Evolutionary conservation across 1,139 yeast genomes (phyloP), one percentile per base, ranked within the genome.

Genomic region (Suhomyces panamericanus): DNA sequence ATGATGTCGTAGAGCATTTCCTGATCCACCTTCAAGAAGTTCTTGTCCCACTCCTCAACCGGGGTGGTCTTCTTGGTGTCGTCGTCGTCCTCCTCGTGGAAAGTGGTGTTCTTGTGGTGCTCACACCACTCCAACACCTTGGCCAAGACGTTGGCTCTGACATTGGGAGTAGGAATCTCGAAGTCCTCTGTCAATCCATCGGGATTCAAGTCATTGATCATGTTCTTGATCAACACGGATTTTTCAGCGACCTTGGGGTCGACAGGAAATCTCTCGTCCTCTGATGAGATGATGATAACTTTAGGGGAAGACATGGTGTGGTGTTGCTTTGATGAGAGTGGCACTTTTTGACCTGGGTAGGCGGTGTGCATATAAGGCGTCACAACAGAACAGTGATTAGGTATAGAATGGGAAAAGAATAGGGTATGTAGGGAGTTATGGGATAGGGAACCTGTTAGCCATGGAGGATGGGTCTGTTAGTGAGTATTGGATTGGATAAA

Each of bases 1-100:
- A 95, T 90, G 66, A 95, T 93, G 64, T 93, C 99, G 62, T 93
- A 95, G 53, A 95, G 80, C 97, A 95, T 90, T 63, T 95, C 99
- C 67, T 95, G 99, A 67, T 95, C 99, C 35, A 95, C 98, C 57
- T 89, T 88, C 62, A 95, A 79, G 66, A 93, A 95, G 64, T 87
- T 89, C 66, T 88, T 88, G 69, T 95, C 99, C 99, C 99, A 95
- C 49, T 91, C 95, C 53, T 87, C 93, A 46, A 93, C 85, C 1
- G 93, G 93, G 4, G 89, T 88, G 6, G 88, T 78, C 41, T 62
- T 57, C 59, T 88, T 87, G 22, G 90, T 81, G 60, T 85, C 93
- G 52, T 86, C 95, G 49, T 83, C 87, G 41, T 83, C 87, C 49
- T 81, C 88, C 39, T 71, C 77, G 16, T 87, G 87, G 67, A 85